Evolutionary conservation across 1,139 yeast species (phyloP).

Genomic region (Keqinozyma sinolaborantium): DNA sequence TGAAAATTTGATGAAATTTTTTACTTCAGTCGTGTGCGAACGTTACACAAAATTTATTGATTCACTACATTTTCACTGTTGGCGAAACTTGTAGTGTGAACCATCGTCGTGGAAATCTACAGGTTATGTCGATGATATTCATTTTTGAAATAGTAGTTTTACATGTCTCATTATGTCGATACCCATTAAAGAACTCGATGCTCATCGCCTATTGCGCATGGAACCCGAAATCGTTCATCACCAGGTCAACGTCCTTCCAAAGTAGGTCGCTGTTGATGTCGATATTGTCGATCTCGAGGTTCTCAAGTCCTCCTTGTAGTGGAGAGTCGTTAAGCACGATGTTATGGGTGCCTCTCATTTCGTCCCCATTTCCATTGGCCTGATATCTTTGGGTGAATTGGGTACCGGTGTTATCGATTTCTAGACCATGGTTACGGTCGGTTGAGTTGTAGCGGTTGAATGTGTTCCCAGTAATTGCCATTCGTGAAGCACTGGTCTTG

Average conservation of each 20-base stretch:
- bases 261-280: conserved; percentile 58
- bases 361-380: not conserved
- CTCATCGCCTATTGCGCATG: conserved; percentile 38
- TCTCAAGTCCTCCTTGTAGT: conserved; percentile 26
- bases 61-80: not conserved
- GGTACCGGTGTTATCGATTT: not conserved
- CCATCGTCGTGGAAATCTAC: too few species aligned
- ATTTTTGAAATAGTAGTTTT: too few species aligned
- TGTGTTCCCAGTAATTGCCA: conserved; percentile 16
- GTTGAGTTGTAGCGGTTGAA: conserved; percentile 9
- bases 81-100: not conserved
- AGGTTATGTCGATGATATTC: too few species aligned
- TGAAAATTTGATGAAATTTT: conserved; percentile 12
- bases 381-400: conserved; percentile 1
- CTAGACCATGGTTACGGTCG: conserved; percentile 1
- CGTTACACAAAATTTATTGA: conserved; percentile 2
- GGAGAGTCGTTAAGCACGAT: conserved; percentile 28
- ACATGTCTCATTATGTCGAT: too few species aligned
- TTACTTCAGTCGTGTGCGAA: conserved; percentile 7
- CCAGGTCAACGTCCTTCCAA: conserved; percentile 88
- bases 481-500: conserved; percentile 4
- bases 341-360: not conserved
- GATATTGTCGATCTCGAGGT: conserved; percentile 29
- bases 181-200: too few species aligned
- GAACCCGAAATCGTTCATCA: conserved; percentile 94